These are phyloP conservation scores for Phytopythium mirpurense DNA, from an alignment of 352 stramenopile species.

Conservation along the genomic window DNA sequence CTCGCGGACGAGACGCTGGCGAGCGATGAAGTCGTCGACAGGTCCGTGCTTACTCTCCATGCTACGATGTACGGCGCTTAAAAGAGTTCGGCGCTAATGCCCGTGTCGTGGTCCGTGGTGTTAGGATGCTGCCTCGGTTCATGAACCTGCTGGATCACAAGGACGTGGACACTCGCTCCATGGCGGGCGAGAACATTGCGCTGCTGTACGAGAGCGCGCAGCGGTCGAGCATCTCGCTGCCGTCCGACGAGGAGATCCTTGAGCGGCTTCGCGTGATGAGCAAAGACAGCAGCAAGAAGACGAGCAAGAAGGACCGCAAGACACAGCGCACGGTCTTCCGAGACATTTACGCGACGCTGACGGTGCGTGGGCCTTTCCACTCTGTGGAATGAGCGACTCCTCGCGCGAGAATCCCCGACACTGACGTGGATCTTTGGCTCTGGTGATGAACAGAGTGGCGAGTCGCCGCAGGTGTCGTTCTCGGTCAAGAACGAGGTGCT, in stretches of 20 bases:
- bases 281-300: conserved; percentile 88
- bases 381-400: too few relatives aligned
- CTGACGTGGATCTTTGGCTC: neutral
- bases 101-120: neutral
- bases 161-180: conserved; percentile 76
- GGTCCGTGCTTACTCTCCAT: conserved; percentile 18
- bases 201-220: conserved; percentile 70
- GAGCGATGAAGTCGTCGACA: conserved; percentile 50
- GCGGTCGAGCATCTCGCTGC: conserved; percentile 38
- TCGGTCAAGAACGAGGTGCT: conserved; percentile 69
- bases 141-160: conserved; percentile 66
- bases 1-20: conserved; percentile 48
- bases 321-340: conserved; percentile 80
- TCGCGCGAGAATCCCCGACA: too few relatives aligned
- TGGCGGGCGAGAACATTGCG: conserved; percentile 82
- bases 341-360: conserved; percentile 75
- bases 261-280: conserved; percentile 71
- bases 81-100: neutral
- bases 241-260: conserved; percentile 64
- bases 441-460: conserved; percentile 42
- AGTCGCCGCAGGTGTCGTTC: conserved; percentile 75
- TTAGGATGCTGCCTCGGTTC: conserved; percentile 65
- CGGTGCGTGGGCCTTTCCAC: too few relatives aligned
- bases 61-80: neutral
- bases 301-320: conserved; percentile 88